A percentile compares a stretch with the other conserved stretches of the same genome.
Conservation (phyloP, 2,329 filamentous ascomycete genomes). For the Chaetomiaceae sp. region DNA sequence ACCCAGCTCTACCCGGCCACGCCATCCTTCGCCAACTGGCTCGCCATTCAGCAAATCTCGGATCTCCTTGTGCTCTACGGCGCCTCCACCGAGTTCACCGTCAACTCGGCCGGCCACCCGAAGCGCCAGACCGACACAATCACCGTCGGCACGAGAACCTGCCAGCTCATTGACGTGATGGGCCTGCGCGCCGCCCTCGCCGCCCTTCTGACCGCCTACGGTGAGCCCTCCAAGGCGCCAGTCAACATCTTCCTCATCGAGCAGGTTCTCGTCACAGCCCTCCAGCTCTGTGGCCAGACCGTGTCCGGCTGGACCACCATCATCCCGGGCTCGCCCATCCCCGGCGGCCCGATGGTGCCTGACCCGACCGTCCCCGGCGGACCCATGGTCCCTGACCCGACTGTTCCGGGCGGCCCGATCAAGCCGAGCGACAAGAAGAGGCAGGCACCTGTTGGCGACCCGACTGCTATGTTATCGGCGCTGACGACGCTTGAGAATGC, state of each 20-base stretch:
- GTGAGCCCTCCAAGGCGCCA: conserved; percentile 20
- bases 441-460: conserved; percentile 3
- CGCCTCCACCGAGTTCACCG: conserved; percentile 1
- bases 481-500: conserved; percentile 23
- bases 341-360: conserved; percentile 33
- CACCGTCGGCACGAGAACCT: conserved; percentile 21
- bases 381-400: conserved; percentile 29
- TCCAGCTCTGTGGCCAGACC: conserved; percentile 25
- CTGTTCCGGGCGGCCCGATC: conserved; percentile 19
- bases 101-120: conserved; percentile 1
- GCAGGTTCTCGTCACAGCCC: conserved; percentile 27
- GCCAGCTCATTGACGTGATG: conserved; percentile 22
- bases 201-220: conserved; percentile 25
- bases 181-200: conserved; percentile 25
- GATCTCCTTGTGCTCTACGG: conserved; percentile 23
- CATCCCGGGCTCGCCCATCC: conserved; percentile 26
- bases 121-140: conserved; percentile 20
- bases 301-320: conserved; percentile 26
- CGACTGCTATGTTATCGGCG: conserved; percentile 21
- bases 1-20: neutral
- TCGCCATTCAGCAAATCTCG: conserved; percentile 23
- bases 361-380: conserved; percentile 28
- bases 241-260: conserved; percentile 28
- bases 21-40: conserved; percentile 24
- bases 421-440: conserved; percentile 16